Conservation (phyloP, 805 yeast species). For the Ogataea saltuana region DNA sequence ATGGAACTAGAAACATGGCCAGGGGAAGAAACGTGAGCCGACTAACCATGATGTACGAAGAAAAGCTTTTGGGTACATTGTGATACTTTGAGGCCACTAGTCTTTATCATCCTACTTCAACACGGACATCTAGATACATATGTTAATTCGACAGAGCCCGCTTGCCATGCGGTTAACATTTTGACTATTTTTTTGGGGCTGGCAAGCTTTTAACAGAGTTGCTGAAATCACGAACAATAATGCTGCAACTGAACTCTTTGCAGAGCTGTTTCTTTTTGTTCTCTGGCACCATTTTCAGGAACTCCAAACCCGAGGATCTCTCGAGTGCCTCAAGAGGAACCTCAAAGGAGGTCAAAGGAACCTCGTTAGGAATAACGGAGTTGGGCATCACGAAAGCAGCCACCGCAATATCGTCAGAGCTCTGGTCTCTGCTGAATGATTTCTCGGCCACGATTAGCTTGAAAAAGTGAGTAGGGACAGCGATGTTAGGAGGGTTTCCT, state of each 20-base stretch:
- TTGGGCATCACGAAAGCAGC: slow-evolving; percentile 96
- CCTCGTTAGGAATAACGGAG: slow-evolving; percentile 67
- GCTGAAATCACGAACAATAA: slow-evolving; percentile 78
- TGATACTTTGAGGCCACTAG: not conserved
- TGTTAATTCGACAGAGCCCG: not conserved
- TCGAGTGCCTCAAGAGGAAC: slow-evolving; percentile 92
- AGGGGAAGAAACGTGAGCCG: slow-evolving; percentile 56
- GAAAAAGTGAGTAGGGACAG: slow-evolving; percentile 97
- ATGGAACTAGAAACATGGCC: slow-evolving; percentile 31
- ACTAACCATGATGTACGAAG: slow-evolving; percentile 51
- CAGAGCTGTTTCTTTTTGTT: slow-evolving; percentile 65
- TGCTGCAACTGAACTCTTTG: slow-evolving; percentile 74
- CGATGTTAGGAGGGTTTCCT: slow-evolving; percentile 94
- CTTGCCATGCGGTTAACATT: no score
- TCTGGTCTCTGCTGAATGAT: slow-evolving; percentile 38
- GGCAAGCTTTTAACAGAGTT: slow-evolving; percentile 38
- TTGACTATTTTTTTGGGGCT: slow-evolving; percentile 25
- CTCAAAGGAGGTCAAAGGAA: slow-evolving; percentile 72
- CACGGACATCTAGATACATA: slow-evolving; percentile 1
- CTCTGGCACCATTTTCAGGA: slow-evolving; percentile 67
- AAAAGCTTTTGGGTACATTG: slow-evolving; percentile 32
- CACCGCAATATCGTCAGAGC: slow-evolving; percentile 55
- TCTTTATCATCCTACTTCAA: not conserved
- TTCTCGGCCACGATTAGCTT: slow-evolving; percentile 85
- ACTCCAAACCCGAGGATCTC: slow-evolving; percentile 79